Evolutionary conservation across 192 early-diverging fungal species (phyloP), one percentile per base, ranked within the genome.

Genomic region (Coemansia sp.): DNA sequence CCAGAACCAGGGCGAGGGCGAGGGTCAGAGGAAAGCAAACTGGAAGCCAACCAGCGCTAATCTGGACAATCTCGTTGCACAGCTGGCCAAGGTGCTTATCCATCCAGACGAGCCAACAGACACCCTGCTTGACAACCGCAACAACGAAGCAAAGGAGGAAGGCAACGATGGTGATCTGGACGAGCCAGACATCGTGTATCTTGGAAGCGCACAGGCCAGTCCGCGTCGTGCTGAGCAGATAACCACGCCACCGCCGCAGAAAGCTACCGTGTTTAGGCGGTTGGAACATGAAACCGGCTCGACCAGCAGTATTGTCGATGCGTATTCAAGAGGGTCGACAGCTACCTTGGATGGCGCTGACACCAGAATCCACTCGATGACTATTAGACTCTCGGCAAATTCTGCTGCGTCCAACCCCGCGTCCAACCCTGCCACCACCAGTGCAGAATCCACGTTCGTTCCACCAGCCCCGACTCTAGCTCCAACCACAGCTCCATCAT

Each of bases 41-140:
- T 68, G 62, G 70, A 75, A 56, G 60, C 70, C 73, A 6, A 56
- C 50, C 40, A 76, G 79, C n/a, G 64, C 66, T 43, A 73, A 75
- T 19, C 64, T 76, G 39, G 74, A 73, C 49, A 76, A 56, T 21
- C 65, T 81, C 49, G 79, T 74, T 0, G 74, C 74, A 6, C 74
- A 76, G 54, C 65, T 81, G 21, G 74, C 74, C 3, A 69, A 67
- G 54, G 74, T 70, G 6, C 74, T 76, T 13, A 64, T 50, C 62
- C 19, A 71, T 43, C 61, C 74, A 12, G 56, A 68, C 15, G 65
- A 38, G 6, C 69, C 69, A 18, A 40, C 49, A 12, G 6, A 11
- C 37, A 64, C 59, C 13, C 39, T 61, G 4, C 26, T 42, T 16
- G 70, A 42, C 9, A 48, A 61, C 18, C 52, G 60, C 10, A n/a